Evolutionary conservation across 1,284 basidiomycete genomes (phyloP), one percentile per base, ranked within the genome.

Genomic region (Austropuccinia psidii): DNA sequence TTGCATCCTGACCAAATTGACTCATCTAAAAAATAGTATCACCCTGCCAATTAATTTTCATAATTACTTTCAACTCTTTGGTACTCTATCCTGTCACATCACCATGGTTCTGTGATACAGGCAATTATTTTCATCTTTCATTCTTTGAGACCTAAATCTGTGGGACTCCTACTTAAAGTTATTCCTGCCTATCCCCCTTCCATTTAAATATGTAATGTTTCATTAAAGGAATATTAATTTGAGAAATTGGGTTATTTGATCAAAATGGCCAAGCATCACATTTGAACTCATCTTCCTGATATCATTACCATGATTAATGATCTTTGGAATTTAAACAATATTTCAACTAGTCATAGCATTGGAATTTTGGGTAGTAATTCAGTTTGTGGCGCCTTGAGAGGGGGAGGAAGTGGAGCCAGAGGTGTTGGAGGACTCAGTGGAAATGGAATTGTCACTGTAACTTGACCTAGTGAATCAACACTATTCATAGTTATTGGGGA

Each of bases 101-200:
- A 93, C 78, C 93, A 98, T 78, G 91, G 88, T 39, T 82, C 83
- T 55, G 95, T 95, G 74, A 95, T 98, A 76, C 94, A 98, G 81
- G 94, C 95, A 1, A 90, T 99, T 78, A 98, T 98, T 92, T 91
- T 94, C 75, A 98, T 99, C 76, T 98, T 98, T 86, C 93, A 95
- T 82, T 98, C 94, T 0, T 93, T 98, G 80, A 92, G 96, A 8
- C 83, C 98, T 78, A 93, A 94, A 84, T 98, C 94, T 80, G 94
- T 97, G 35, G 87, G 91, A 4, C 98, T 97, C 83, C 83, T 98
- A 41, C 92, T 95, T 55, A 92, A 95, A 84, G 92, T 99, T 78
- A 90, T 99, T 45, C 96, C 96, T 0, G 96, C 94, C 0, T 97
- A 98, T 82, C 87, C 96, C 31, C 84, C 86, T 57, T 94, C 98